These are phyloP conservation scores for Gracilaria caudata DNA, from an alignment of 23 red algal species.

Conservation along the genomic window DNA sequence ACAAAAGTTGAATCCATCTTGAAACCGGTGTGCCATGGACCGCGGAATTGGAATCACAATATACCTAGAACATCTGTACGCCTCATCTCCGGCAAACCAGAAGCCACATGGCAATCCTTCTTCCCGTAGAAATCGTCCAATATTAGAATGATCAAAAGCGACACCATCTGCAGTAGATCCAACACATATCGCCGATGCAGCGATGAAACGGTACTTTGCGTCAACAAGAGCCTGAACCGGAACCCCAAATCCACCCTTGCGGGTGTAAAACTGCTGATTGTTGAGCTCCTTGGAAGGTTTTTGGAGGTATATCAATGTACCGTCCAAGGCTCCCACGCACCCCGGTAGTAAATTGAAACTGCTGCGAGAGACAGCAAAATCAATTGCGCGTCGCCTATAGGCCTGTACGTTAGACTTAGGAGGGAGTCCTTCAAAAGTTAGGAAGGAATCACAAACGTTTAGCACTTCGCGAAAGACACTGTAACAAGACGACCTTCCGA, in stretches of 20 bases:
- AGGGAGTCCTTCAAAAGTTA: not conserved
- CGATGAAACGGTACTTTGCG: slow-evolving; percentile 9
- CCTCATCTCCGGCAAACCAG: slow-evolving; percentile 1
- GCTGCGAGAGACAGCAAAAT: not conserved
- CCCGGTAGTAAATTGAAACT: slow-evolving; percentile 1
- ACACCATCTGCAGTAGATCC: slow-evolving; percentile 12
- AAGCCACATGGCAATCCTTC: not conserved
- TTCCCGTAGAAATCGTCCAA: slow-evolving; percentile 7
- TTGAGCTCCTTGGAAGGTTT: not conserved
- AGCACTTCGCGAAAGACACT: not conserved
- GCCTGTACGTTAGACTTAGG: not conserved
- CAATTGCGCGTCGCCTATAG: not conserved
- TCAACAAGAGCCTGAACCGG: slow-evolving; percentile 18
- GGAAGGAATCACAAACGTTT: not conserved
- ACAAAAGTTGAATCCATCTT: too few relatives aligned
- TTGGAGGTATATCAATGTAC: not conserved
- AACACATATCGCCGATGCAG: not conserved
- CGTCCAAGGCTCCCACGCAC: slow-evolving; percentile 10
- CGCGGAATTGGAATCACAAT: not conserved
- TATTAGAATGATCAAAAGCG: not conserved
- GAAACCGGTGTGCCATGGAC: not conserved
- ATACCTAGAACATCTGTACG: not conserved
- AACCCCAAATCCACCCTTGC: not conserved
- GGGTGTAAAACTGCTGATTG: slow-evolving; percentile 8
- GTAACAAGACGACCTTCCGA: not conserved